These are phyloP conservation scores for Pichia sp. DNA, from an alignment of 1,139 yeast species.

Conservation along the genomic window DNA sequence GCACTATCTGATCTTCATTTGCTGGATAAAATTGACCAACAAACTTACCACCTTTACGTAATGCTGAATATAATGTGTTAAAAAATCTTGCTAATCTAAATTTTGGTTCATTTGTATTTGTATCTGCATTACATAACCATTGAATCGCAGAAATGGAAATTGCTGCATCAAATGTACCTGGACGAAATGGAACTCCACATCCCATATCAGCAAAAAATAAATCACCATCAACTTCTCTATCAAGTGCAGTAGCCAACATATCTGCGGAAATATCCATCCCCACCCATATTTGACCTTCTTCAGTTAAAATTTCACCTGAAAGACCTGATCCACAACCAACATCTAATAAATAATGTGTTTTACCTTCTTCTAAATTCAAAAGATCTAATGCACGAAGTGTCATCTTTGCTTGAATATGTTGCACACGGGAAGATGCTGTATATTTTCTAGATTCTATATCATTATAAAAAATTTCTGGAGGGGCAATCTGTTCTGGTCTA, in stretches of 20 bases:
- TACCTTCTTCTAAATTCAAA: slow-evolving; percentile 54
- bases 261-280: slow-evolving; percentile 97
- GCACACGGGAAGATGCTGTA: slow-evolving; percentile 91
- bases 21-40: slow-evolving; percentile 96
- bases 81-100: slow-evolving; percentile 75
- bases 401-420: slow-evolving; percentile 97
- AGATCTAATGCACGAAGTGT: slow-evolving; percentile 88
- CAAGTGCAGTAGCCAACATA: slow-evolving; percentile 92
- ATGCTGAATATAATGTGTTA: slow-evolving; percentile 77
- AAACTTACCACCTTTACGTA: slow-evolving; percentile 92
- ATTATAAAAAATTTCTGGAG: slow-evolving; percentile 93
- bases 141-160: slow-evolving; percentile 93
- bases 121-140: slow-evolving; percentile 97
- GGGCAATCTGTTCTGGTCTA: slow-evolving; percentile 95
- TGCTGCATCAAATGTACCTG: slow-evolving; percentile 97
- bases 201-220: slow-evolving; percentile 90
- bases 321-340: slow-evolving; percentile 97
- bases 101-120: slow-evolving; percentile 79
- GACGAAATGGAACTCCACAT: slow-evolving; percentile 86
- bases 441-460: slow-evolving; percentile 85
- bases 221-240: slow-evolving; percentile 91
- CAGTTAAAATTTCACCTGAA: slow-evolving; percentile 88
- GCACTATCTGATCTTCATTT: slow-evolving; percentile 76
- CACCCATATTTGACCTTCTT: slow-evolving; percentile 91
- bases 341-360: slow-evolving; percentile 74